Base-by-base conservation (phyloP, 2,329 filamentous ascomycete genomes). In the Ceratocystiopsis minuta region DNA sequence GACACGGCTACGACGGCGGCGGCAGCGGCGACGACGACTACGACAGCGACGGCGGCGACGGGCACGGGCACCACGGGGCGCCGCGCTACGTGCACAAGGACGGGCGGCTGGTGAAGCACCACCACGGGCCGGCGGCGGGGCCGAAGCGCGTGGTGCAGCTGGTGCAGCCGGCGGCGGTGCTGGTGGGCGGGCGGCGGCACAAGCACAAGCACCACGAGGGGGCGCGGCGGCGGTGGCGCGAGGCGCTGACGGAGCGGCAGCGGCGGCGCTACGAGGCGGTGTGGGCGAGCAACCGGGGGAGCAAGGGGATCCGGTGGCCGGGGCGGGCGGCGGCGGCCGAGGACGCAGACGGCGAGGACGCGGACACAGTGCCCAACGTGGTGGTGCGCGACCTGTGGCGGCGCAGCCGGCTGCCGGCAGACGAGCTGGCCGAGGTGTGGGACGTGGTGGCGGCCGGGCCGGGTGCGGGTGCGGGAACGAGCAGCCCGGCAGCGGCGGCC, bases 231-330 rank as follows among this genome's bases (percentile, higher is more conserved):
- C 72, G 80, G 7, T 90, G 83, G 83, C 71, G 80, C 36, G 81
- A 87, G 49, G 67, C 75, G 46, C 72, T 90, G 36, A 82, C 78
- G 0, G 68, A 73, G 38, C 65, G 73, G 6, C 81, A 90, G 53
- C 66, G 80, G n/a, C 81, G 80, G 53, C 69, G 83, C 2, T 90
- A 90, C 56, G 83, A 88, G 56, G 83, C 80, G 3, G 71, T 90
- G 1, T 90, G 82, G 81, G 83, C 83, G 1, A 83, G 80, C 36
- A 90, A 90, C 52, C 73, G 75, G 39, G 82, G 82, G 0, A 45
- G 75, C 0, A 58, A 31, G 13, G 46, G 45, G 4, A 16, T 48
- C 31, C 31, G 5, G 40, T 17, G 13, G 43, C 20, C 20, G 20
- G 4, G 4, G 20, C 20, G 20, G 20, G 34, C 5, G 34, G 33